phyloP scores from a whole-genome alignment of 345 rosid genomes.

The Sisymbrium irio region DNA sequence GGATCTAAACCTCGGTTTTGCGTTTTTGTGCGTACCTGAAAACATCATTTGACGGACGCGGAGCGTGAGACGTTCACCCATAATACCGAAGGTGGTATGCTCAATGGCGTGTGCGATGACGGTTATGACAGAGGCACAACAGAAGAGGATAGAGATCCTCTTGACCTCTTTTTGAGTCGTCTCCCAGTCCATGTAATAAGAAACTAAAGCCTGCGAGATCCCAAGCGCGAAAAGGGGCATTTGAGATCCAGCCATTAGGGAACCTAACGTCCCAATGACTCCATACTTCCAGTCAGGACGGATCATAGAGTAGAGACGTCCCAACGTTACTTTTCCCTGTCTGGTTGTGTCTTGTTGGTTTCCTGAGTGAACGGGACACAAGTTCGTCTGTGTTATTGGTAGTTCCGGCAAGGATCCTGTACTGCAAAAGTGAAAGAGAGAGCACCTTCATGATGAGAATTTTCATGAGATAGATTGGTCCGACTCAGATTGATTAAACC shows the following conservation, averaged over 20 bases:
- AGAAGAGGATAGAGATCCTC: slow-evolving; percentile 66
- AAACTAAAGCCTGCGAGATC: slow-evolving; percentile 83
- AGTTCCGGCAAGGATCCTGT: background rate
- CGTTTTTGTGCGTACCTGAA: slow-evolving; percentile 46
- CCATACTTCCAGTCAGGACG: slow-evolving; percentile 92
- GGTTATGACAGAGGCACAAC: slow-evolving; percentile 60
- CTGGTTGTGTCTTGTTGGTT: slow-evolving; percentile 42
- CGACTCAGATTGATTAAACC: background rate
- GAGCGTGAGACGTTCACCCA: slow-evolving; percentile 93
- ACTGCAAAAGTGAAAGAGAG: slow-evolving; percentile 1
- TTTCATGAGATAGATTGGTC: background rate
- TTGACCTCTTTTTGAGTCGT: slow-evolving; percentile 69
- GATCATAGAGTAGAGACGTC: slow-evolving; percentile 73
- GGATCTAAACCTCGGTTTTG: background rate
- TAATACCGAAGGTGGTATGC: slow-evolving; percentile 75
- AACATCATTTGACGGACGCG: slow-evolving; percentile 86
- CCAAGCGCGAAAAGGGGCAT: slow-evolving; percentile 98
- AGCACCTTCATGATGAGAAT: background rate
- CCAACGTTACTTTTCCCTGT: slow-evolving; percentile 45
- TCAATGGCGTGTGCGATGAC: slow-evolving; percentile 58
- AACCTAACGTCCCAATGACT: slow-evolving; percentile 54
- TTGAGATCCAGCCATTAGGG: slow-evolving; percentile 69
- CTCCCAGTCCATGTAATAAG: slow-evolving; percentile 96
- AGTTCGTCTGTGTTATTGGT: slow-evolving; percentile 51
- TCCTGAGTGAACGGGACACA: slow-evolving; percentile 50